Percentiles rank a stretch among this genome's conserved stretches.
phyloP scores from a whole-genome alignment of 2,329 filamentous ascomycete genomes.

The Cladosporium cucumerinum region DNA sequence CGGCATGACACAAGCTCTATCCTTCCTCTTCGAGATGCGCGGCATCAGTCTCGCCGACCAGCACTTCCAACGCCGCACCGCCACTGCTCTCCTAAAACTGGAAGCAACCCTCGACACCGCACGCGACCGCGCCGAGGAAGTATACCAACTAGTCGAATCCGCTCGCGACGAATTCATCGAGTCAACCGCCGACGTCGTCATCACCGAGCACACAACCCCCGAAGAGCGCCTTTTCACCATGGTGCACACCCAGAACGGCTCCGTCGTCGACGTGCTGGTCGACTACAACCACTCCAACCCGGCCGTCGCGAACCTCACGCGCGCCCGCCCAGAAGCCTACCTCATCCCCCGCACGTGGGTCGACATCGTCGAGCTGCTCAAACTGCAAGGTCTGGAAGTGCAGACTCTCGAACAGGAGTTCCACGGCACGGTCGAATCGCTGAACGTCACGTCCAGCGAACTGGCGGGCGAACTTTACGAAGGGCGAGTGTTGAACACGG shows the following conservation, averaged over 20 bases:
- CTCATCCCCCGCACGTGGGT: constrained; percentile 37
- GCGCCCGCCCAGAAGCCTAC: constrained; percentile 34
- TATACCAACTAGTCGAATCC: constrained; percentile 31
- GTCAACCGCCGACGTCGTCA: constrained; percentile 31
- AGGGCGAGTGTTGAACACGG: constrained; percentile 32
- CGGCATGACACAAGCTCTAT: constrained; percentile 36
- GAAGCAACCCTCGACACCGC: constrained; percentile 36
- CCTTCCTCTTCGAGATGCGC: constrained; percentile 36
- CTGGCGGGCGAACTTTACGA: constrained; percentile 35
- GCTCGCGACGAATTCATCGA: constrained; percentile 29
- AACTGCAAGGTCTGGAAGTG: constrained; percentile 35
- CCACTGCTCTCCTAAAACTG: constrained; percentile 34
- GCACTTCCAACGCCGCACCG: constrained; percentile 34
- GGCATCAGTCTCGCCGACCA: constrained; percentile 38
- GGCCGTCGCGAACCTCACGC: constrained; percentile 35
- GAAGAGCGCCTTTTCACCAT: constrained; percentile 33
- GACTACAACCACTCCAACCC: constrained; percentile 36
- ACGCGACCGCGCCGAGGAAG: constrained; percentile 28
- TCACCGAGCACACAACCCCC: constrained; percentile 27
- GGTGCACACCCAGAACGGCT: constrained; percentile 33
- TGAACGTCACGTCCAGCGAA: constrained; percentile 33
- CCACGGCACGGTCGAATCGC: constrained; percentile 33
- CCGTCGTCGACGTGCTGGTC: constrained; percentile 34
- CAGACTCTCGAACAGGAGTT: constrained; percentile 31
- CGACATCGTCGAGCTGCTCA: constrained; percentile 34